Conservation (phyloP, 176 grass and related monocot genomes). For the Bolboschoenus planiculmis region DNA sequence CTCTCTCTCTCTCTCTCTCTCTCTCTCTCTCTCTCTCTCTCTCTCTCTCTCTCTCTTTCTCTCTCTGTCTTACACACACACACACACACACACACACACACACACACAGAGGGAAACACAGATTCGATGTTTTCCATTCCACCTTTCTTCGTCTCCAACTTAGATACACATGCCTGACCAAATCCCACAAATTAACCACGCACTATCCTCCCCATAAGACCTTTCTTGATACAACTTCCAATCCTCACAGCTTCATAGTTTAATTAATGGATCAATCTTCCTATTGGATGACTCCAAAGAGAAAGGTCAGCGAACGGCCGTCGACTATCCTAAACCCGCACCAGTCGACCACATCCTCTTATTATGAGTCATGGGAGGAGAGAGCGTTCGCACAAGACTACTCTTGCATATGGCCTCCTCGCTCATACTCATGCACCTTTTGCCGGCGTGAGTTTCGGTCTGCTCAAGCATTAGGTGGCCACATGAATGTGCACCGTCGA, state of each 20-base stretch:
- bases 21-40: neutral
- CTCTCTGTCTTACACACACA: too few relatives aligned
- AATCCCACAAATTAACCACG: constrained; percentile 12
- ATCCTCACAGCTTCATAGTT: constrained; percentile 3
- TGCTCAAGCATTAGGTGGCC: constrained; percentile 55
- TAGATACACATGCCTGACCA: constrained; percentile 22
- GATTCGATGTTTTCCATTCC: constrained; percentile 3
- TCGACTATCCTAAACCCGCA: constrained; percentile 8
- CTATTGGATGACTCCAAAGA: constrained; percentile 14
- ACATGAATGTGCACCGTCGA: constrained; percentile 78
- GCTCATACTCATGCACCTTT: constrained; percentile 73
- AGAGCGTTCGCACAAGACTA: constrained; percentile 57
- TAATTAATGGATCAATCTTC: constrained; percentile 11
- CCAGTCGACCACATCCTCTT: neutral
- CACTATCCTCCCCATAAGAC: neutral
- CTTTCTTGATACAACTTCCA: too few relatives aligned
- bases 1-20: neutral
- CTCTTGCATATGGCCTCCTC: constrained; percentile 64
- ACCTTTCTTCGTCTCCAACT: constrained; percentile 15
- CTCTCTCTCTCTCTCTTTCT: neutral
- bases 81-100: too few relatives aligned
- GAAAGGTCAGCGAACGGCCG: neutral
- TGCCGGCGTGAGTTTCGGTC: constrained; percentile 69
- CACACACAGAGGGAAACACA: neutral
- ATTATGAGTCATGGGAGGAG: constrained; percentile 51